Base-by-base conservation (phyloP, 2,329 filamentous ascomycete species). In the Fusarium domesticum region DNA sequence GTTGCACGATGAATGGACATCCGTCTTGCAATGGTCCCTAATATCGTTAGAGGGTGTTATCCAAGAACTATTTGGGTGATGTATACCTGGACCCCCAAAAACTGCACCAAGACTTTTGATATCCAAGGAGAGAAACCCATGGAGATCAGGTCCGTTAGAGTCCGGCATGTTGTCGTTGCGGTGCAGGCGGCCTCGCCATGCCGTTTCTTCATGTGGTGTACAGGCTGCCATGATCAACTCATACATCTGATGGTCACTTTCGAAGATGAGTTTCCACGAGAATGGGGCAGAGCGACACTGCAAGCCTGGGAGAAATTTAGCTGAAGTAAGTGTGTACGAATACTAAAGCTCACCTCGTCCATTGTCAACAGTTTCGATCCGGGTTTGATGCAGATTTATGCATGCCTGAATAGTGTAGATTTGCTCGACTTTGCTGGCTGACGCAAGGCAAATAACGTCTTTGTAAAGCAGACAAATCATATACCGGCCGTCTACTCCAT, bases 251-350 rank as follows among this genome's bases (percentile, higher is more conserved):
- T 86, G 80, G 44, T 85, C 77, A 53, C 81, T 80, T 62, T 93
- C 84, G 59, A 97, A 96, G 3, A 89, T 76, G 10, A 96, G 60
- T 64, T 97, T 98, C 92, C 91, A 97, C 1, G 90, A 93, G 64
- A 88, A 88, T 0, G 87, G 83, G 1, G 88, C 87, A 3, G 87
- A 88, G 51, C 93, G 85, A 59, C 90, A 96, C 72, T 92, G 89
- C 6, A 97, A 64, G 1, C 89, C 90, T 95, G 48, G 35, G 16
- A n/a, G 43, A 7, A 40, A 11, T 37, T 64, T 32, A 63, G 56
- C 38, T 44, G 32, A 48, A 14, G 19, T 42, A 19, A 40, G 39
- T 19, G 39, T 19, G 2, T 36, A 18, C 17, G n/a, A 5, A 30
- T 35, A 28, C 20, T 17, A 32, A 16, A 12, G 20, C n/a, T 63